Conservation (phyloP, 2,329 filamentous ascomycete genomes). For the Neofusicoccum laricinum region DNA sequence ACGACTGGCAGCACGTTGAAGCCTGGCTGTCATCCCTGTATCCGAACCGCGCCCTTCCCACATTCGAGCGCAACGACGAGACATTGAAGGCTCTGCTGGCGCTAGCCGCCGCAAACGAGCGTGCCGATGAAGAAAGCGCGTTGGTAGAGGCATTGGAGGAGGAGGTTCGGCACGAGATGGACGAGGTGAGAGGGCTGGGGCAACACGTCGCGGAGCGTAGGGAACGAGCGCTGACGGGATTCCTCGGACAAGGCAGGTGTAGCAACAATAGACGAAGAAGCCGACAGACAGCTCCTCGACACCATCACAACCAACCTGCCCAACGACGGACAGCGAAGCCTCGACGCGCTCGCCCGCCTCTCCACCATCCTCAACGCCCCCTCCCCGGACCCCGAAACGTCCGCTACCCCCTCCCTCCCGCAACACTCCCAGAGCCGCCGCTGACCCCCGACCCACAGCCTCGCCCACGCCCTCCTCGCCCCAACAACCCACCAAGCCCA, state of each 20-base stretch:
- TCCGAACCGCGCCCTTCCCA: conserved; percentile 63
- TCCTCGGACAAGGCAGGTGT: conserved; percentile 10
- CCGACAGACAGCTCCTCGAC: background rate
- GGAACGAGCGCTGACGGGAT: background rate
- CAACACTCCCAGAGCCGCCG: background rate
- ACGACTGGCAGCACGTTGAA: conserved; percentile 89
- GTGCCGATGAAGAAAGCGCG: conserved; percentile 67
- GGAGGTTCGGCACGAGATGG: conserved; percentile 39
- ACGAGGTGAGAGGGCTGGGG: conserved; percentile 26
- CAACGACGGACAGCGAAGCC: conserved; percentile 26
- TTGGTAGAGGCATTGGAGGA: conserved; percentile 56
- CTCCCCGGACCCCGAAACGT: conserved; percentile 24
- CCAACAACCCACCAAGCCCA: conserved; percentile 30
- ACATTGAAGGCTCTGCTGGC: conserved; percentile 74
- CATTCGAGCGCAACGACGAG: conserved; percentile 83
- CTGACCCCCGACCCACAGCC: conserved; percentile 9
- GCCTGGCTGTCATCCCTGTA: conserved; percentile 70
- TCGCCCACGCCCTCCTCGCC: conserved; percentile 35
- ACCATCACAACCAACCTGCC: conserved; percentile 2
- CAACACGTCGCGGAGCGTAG: background rate
- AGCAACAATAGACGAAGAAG: background rate
- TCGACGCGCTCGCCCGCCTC: conserved; percentile 37
- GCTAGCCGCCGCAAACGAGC: conserved; percentile 72
- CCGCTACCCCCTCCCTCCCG: background rate
- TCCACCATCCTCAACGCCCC: conserved; percentile 36